Base-by-base conservation (phyloP, 129 eudicot genomes). In the Chrysanthemum lavandulifolium region DNA sequence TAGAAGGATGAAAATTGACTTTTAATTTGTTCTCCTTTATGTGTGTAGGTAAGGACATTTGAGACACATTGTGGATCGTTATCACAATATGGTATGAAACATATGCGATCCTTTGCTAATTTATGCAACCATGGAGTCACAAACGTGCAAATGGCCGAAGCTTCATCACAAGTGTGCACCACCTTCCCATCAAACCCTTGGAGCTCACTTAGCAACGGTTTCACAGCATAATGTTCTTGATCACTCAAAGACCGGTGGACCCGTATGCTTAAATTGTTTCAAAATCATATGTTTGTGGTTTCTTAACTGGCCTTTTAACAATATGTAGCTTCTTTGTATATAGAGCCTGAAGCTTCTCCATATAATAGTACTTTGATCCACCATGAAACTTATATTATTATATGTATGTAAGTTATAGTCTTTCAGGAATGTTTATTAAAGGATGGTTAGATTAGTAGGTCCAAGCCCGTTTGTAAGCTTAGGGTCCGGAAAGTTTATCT, bases 61-160 rank as follows among this genome's bases (percentile, higher is more conserved):
- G 91, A 90, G 84, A 78, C 84, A 1, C 76, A 80, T 59, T 90
- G 97, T 66, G 97, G 97, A 31, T 83, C 95, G 5, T 59, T 90
- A 73, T 79, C 86, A 10, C 91, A 86, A 43, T 90, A 90, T 13
- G 97, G 95, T 67, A 90, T 90, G 97, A 90, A 86, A 74, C 89
- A 90, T 82, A 90, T 85, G 97, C 80, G 95, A 1, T 78, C 97
- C 15, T 19, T 90, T 45, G 97, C 95, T 61, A 90, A 90, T 65
- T 61, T 90, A 16, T 87, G 97, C 78, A 90, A 90, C 59, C 81
- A 84, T 10, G 91, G 97, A 25, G 82, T 87, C 61, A 71, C 64
- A 33, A 67, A 16, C 33, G 88, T 83, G 12, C 95, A 85, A 67
- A 90, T 90, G 97, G 83, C 79, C 12, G 88, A 80, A 62, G 97